phyloP scores from a whole-genome alignment of 495 filamentous ascomycete species.

The Aspergillus egyptiacus region DNA sequence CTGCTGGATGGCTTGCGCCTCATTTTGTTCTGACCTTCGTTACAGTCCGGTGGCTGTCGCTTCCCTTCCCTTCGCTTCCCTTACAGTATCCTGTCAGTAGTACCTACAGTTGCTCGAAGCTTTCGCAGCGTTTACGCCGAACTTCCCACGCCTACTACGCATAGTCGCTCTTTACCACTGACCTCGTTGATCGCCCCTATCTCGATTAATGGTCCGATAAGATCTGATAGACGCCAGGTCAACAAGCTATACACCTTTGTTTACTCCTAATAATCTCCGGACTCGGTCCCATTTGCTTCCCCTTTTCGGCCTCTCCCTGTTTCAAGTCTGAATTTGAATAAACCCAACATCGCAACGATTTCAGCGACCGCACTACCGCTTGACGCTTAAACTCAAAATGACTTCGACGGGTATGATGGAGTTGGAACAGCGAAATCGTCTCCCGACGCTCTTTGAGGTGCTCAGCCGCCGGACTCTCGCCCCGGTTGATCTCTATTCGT shows the following conservation, averaged over 20 bases:
- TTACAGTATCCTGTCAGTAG: no score
- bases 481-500: slow-evolving; percentile 94
- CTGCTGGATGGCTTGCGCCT: slow-evolving; percentile 11
- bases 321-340: background rate
- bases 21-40: slow-evolving; percentile 10
- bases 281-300: slow-evolving; percentile 15
- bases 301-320: slow-evolving; percentile 18
- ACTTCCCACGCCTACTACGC: slow-evolving; percentile 7
- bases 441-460: slow-evolving; percentile 93
- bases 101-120: no score
- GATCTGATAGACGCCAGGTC: background rate
- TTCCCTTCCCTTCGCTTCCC: slow-evolving; percentile 5
- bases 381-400: slow-evolving; percentile 24
- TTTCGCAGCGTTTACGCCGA: slow-evolving; percentile 11
- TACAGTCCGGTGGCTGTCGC: slow-evolving; percentile 16
- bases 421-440: slow-evolving; percentile 61
- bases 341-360: slow-evolving; percentile 5
- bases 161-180: slow-evolving; percentile 9
- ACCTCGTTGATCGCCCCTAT: slow-evolving; percentile 2
- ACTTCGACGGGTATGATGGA: slow-evolving; percentile 28
- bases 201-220: background rate
- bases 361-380: background rate
- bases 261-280: slow-evolving; percentile 10
- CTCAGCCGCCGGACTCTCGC: slow-evolving; percentile 83
- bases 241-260: slow-evolving; percentile 8